Percentiles rank a stretch among this genome's conserved stretches.
Evolutionary conservation across 441 rosid species (phyloP).

Genomic region (Monsonia emarginata): DNA sequence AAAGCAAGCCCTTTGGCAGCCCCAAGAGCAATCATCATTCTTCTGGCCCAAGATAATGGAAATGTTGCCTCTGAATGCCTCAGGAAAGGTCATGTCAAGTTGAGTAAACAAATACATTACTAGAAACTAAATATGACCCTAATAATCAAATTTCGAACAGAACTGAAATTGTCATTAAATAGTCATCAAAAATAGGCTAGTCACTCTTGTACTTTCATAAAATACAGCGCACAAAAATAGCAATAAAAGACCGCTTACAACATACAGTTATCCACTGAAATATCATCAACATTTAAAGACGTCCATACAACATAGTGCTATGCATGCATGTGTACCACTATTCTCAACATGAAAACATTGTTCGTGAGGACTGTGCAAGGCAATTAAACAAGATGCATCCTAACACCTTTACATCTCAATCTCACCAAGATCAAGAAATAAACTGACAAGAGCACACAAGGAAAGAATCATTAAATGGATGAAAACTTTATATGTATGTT

Average conservation of each 20-base stretch:
- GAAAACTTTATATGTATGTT: background rate
- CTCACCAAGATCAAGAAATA: background rate
- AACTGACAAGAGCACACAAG: background rate
- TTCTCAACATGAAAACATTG: background rate
- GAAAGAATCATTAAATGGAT: background rate
- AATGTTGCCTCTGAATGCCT: slow-evolving; percentile 56
- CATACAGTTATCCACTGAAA: background rate
- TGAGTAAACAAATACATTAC: slow-evolving; percentile 15
- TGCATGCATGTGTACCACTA: background rate
- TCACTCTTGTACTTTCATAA: background rate
- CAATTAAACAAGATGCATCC: background rate
- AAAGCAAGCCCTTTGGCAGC: slow-evolving; percentile 98
- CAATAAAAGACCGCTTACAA: background rate
- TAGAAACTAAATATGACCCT: slow-evolving; percentile 3
- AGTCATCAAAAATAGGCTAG: background rate
- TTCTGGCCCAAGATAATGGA: slow-evolving; percentile 75
- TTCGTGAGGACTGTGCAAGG: background rate
- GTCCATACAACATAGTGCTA: background rate
- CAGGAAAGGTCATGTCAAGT: slow-evolving; percentile 24
- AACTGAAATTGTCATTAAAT: background rate
- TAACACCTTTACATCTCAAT: background rate
- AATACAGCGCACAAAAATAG: background rate
- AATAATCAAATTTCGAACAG: background rate
- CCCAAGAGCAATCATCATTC: slow-evolving; percentile 97
- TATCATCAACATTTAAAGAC: background rate